A percentile compares a stretch with the other conserved stretches of the same genome.
Conservation (phyloP, 441 rosid species). For the Arabidopsis lyrata region DNA sequence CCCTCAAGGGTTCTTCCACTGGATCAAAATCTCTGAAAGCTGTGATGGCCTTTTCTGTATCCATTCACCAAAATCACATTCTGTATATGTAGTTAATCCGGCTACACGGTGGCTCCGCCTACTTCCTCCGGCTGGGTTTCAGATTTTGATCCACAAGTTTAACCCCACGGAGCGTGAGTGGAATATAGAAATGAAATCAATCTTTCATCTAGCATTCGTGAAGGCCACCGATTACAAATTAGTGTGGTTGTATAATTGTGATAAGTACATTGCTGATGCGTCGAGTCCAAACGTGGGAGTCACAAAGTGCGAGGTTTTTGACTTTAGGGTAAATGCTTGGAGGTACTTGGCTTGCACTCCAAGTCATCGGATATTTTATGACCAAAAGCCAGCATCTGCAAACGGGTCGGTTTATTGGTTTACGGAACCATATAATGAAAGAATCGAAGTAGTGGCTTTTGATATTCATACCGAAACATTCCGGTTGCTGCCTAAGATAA, state of each 20-base stretch:
- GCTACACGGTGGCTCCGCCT: slow-evolving; percentile 14
- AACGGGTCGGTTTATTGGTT: slow-evolving; percentile 21
- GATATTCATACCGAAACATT: not conserved
- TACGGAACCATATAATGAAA: not conserved
- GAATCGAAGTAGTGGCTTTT: too few species aligned
- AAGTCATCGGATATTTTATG: slow-evolving; percentile 16
- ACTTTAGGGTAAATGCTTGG: slow-evolving; percentile 34
- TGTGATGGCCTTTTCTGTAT: slow-evolving; percentile 26
- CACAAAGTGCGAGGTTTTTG: slow-evolving; percentile 37
- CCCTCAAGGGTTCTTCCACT: not conserved
- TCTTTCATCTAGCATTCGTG: slow-evolving; percentile 9
- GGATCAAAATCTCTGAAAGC: not conserved
- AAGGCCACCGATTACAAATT: slow-evolving; percentile 26
- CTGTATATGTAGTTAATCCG: slow-evolving; percentile 29
- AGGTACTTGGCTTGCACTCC: slow-evolving; percentile 31
- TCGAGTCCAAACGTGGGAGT: not conserved
- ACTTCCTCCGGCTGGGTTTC: slow-evolving; percentile 24
- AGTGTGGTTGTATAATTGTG: slow-evolving; percentile 31
- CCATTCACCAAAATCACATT: not conserved
- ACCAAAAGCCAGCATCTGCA: not conserved
- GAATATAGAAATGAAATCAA: not conserved
- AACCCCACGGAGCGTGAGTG: not conserved
- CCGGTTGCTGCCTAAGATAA: not conserved
- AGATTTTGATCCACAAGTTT: slow-evolving; percentile 5
- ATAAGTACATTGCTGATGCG: not conserved